Percentiles rank a stretch among this genome's conserved stretches.
phyloP scores from a whole-genome alignment of 2,329 filamentous ascomycete genomes.

The Colletotrichum graminicola region DNA sequence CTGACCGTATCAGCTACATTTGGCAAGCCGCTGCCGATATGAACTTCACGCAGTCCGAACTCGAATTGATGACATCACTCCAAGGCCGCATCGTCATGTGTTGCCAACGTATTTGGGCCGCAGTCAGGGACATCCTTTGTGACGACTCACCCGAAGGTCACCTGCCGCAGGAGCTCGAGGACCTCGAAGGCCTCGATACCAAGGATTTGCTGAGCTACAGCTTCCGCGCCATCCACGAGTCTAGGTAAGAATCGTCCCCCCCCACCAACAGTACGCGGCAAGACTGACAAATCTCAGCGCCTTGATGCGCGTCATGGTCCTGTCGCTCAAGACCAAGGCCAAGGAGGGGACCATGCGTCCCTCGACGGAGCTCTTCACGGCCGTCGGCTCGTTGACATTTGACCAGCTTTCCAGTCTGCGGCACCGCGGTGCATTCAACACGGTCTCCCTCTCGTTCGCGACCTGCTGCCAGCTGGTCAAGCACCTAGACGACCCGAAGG shows the following conservation, averaged over 20 bases:
- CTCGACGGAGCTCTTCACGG: conserved; percentile 67
- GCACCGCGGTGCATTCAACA: conserved; percentile 93
- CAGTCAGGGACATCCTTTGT: conserved; percentile 83
- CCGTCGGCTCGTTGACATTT: conserved; percentile 81
- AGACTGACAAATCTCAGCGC: conserved; percentile 64
- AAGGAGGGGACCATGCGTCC: conserved; percentile 60
- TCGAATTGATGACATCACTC: conserved; percentile 54
- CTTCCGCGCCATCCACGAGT: conserved; percentile 94
- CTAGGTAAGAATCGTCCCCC: conserved; percentile 69
- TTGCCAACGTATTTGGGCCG: conserved; percentile 80
- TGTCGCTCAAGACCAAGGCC: conserved; percentile 63
- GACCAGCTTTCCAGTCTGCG: conserved; percentile 84
- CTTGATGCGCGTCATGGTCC: conserved; percentile 73
- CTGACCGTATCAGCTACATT: conserved; percentile 57
- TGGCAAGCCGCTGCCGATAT: conserved; percentile 64
- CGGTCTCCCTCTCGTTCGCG: conserved; percentile 89
- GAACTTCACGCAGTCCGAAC: conserved; percentile 53
- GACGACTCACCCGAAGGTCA: conserved; percentile 96
- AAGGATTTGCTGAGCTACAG: conserved; percentile 95
- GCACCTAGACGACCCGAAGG: conserved; percentile 53
- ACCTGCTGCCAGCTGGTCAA: conserved; percentile 78
- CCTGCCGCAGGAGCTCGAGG: conserved; percentile 80
- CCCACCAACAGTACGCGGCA: neutral
- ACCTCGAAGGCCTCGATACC: conserved; percentile 78
- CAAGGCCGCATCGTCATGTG: conserved; percentile 69